Percentiles rank a stretch among this genome's conserved stretches.
Evolutionary conservation across 2,329 filamentous ascomycete genomes (phyloP).

Genomic region (Helotiales sp.): DNA sequence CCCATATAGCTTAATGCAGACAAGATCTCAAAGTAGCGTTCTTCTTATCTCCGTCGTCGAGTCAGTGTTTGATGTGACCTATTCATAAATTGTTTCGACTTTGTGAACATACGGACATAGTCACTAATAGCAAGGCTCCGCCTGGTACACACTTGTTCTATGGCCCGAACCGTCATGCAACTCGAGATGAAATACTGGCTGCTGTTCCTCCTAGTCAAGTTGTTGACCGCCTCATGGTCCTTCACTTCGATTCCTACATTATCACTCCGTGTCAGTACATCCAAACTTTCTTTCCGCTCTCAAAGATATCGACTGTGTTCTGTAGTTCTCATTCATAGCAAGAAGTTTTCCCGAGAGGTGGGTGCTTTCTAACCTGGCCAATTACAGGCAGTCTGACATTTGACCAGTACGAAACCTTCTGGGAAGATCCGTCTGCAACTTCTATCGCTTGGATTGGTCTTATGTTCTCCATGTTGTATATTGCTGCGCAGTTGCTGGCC

Average conservation of each 20-base stretch:
- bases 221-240: conserved; percentile 31
- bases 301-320: conserved; percentile 24
- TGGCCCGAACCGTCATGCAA: conserved; percentile 29
- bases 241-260: conserved; percentile 31
- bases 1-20: too few species aligned
- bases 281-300: conserved; percentile 21
- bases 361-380: conserved; percentile 23
- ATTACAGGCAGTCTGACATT: conserved; percentile 27
- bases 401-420: conserved; percentile 31
- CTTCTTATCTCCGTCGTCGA: too few species aligned
- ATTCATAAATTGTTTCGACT: too few species aligned
- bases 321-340: conserved; percentile 31
- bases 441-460: conserved; percentile 29
- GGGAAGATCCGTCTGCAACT: conserved; percentile 26
- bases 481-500: conserved; percentile 29
- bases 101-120: too few species aligned
- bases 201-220: conserved; percentile 31
- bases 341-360: conserved; percentile 33
- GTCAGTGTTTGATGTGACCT: too few species aligned
- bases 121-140: conserved; percentile 22
- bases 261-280: conserved; percentile 28
- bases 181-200: conserved; percentile 33
- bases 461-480: conserved; percentile 28
- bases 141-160: conserved; percentile 30
- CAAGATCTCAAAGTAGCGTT: too few species aligned